Evolutionary conservation across 345 rosid species (phyloP).

Genomic region (Alliaria petiolata): DNA sequence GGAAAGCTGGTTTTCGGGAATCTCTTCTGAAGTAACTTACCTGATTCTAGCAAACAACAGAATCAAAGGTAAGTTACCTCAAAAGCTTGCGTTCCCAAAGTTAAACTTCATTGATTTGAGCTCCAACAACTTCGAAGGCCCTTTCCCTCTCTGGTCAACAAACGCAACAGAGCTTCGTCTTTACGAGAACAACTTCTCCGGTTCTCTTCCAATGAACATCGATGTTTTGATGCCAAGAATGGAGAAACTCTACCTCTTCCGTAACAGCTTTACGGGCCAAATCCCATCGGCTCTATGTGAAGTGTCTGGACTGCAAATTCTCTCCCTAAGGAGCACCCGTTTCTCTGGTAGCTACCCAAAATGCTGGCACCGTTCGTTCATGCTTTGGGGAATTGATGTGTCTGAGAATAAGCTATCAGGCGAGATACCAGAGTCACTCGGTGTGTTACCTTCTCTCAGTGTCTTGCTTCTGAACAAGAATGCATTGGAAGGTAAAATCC

Average conservation of each 20-base stretch:
- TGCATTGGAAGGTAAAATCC: constrained; percentile 41
- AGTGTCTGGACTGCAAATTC: constrained; percentile 35
- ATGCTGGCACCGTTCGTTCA: constrained; percentile 39
- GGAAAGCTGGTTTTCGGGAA: constrained; percentile 30
- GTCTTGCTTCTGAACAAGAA: constrained; percentile 46
- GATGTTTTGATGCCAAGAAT: constrained; percentile 42
- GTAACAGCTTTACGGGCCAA: constrained; percentile 36
- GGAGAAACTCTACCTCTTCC: constrained; percentile 35
- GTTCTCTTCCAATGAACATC: constrained; percentile 39
- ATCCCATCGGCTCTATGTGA: constrained; percentile 44
- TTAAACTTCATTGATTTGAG: constrained; percentile 39
- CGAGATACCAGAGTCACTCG: constrained; percentile 39
- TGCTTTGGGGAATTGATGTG: constrained; percentile 43
- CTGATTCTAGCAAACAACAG: constrained; percentile 43
- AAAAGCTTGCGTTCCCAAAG: constrained; percentile 32
- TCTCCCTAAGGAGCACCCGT: constrained; percentile 39
- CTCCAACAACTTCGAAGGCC: constrained; percentile 45
- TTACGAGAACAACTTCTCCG: constrained; percentile 45
- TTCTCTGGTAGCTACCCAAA: constrained; percentile 41
- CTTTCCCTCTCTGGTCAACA: constrained; percentile 49
- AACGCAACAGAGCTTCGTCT: constrained; percentile 43
- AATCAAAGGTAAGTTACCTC: constrained; percentile 42
- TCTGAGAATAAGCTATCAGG: constrained; percentile 49
- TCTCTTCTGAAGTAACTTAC: constrained; percentile 37
- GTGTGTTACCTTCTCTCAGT: constrained; percentile 38